Percentiles rank a stretch among this genome's conserved stretches.
phyloP scores from a whole-genome alignment of 345 rosid species.

The Lenwebbia sp. region DNA sequence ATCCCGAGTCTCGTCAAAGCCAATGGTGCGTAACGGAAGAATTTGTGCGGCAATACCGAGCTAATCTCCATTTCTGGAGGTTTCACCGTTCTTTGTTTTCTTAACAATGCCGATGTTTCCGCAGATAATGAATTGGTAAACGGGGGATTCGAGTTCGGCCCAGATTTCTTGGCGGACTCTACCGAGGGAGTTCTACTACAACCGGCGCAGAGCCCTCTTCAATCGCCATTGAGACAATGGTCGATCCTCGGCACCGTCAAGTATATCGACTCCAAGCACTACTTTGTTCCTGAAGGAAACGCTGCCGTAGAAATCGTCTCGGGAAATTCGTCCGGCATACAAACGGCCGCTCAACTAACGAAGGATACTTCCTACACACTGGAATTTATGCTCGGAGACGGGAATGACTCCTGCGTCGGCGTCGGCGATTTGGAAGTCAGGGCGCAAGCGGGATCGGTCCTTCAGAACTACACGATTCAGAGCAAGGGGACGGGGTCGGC shows the following conservation, averaged over 20 bases:
- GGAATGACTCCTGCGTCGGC: slow-evolving; percentile 32
- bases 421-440: slow-evolving; percentile 22
- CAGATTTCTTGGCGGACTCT: slow-evolving; percentile 35
- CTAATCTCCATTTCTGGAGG: neutral
- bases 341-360: slow-evolving; percentile 21
- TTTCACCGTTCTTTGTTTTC: neutral
- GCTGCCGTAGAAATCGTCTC: slow-evolving; percentile 48
- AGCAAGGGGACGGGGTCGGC: slow-evolving; percentile 45
- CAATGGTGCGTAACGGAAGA: slow-evolving; percentile 11
- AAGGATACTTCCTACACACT: slow-evolving; percentile 29
- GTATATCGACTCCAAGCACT: slow-evolving; percentile 44
- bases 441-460: slow-evolving; percentile 30
- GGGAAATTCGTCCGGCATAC: slow-evolving; percentile 25
- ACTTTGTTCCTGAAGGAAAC: slow-evolving; percentile 44
- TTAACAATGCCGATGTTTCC: neutral
- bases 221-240: slow-evolving; percentile 39
- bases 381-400: slow-evolving; percentile 47
- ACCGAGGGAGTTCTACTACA: slow-evolving; percentile 37
- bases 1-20: slow-evolving; percentile 12
- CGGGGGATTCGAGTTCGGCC: slow-evolving; percentile 58
- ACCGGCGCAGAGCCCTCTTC: slow-evolving; percentile 24
- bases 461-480: slow-evolving; percentile 28
- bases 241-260: slow-evolving; percentile 37
- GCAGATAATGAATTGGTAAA: slow-evolving; percentile 36
- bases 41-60: neutral